Base-by-base conservation (phyloP, 352 stramenopile genomes). In the Phytophthora agathidicida region DNA sequence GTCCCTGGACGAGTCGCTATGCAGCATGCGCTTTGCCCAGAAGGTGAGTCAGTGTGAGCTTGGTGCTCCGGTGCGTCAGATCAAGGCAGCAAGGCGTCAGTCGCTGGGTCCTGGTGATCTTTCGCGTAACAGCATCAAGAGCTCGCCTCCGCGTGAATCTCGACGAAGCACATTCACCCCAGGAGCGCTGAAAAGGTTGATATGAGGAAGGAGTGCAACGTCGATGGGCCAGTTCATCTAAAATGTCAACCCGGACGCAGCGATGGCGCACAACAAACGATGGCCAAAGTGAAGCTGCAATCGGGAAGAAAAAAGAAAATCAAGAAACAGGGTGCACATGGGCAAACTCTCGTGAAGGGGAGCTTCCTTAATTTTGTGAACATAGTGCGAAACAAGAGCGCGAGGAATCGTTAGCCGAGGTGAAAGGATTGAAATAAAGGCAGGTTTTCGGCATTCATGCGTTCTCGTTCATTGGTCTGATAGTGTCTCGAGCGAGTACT, bases 11-110 rank as follows among this genome's bases (percentile, higher is more conserved):
- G 98, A 99, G 77, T 98, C 95, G 65, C 70, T 99, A 5, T 99
- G 97, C 77, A 99, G 96, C 53, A 86, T 99, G 24, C 86, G 97
- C 39, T 99, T 99, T 73, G 98, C 97, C 7, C 76, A 94, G 32
- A 93, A 98, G 63, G 96, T 99, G 41, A 99, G 98, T 68, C 86
- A 98, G 73, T 98, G 98, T 27, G 96, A 99, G 65, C 77, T 99
- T 7, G 97, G 97, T 27, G 93, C 96, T 16, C 95, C 98, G 16
- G 98, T 96, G 32, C 78, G 84, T 17, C 86, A 96, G 65, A 88
- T 96, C 68, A 93, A 91, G 66, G 68, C 76, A 10, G 45, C 38
- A 23, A 47, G 63, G 35, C 77, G 80, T 14, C 64, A 71, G 26
- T 71, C 68, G 7, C 16, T 71, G 6, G 65, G 50, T 23, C 43